Evolutionary conservation across 2,329 filamentous ascomycete species (phyloP).

Genomic region (Exserohilum turcica): DNA sequence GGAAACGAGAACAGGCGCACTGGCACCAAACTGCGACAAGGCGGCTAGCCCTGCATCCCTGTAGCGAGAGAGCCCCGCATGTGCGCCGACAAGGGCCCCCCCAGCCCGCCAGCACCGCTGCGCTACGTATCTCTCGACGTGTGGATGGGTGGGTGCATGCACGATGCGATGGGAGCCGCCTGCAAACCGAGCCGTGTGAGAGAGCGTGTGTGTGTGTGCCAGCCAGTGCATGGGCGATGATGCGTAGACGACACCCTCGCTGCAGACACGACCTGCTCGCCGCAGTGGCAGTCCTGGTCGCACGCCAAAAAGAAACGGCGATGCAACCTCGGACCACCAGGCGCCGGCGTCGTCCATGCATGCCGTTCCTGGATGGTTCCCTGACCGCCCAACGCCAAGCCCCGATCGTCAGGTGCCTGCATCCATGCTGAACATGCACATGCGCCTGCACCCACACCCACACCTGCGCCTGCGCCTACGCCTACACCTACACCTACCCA

Average conservation of each 20-base stretch:
- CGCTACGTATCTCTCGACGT: no score
- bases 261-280: background rate
- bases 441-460: no score
- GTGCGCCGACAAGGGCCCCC: background rate
- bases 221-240: conserved; percentile 1
- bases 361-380: conserved; percentile 15
- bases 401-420: conserved; percentile 8
- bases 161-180: conserved; percentile 8
- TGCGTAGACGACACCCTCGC: no score
- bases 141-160: no score
- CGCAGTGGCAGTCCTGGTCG: background rate
- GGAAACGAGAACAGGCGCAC: conserved; percentile 23
- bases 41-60: conserved; percentile 7
- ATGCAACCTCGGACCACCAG: conserved; percentile 12
- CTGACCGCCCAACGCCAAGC: conserved; percentile 11
- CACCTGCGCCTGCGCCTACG: no score
- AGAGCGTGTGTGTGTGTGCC: background rate
- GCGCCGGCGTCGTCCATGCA: conserved; percentile 11
- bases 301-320: background rate
- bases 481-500: no score
- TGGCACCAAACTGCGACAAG: conserved; percentile 12
- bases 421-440: no score
- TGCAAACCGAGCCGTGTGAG: background rate
- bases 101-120: background rate
- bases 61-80: conserved; percentile 19